These are phyloP conservation scores for Scleroderma citrinum DNA, from an alignment of 768 basidiomycete genomes.

Conservation along the genomic window DNA sequence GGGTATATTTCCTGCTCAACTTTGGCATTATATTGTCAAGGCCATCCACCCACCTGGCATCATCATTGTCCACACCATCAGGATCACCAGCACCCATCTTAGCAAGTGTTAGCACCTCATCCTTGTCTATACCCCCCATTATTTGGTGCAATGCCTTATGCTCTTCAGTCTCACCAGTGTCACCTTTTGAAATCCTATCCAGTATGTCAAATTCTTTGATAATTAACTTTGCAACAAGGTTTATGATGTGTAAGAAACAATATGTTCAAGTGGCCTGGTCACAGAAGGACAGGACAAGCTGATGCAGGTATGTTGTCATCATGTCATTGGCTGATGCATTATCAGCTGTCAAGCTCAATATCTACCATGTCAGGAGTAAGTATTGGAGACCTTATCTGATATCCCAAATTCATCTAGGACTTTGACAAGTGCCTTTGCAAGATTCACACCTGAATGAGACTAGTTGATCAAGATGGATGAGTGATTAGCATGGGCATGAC, in stretches of 20 bases:
- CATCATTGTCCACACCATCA: neutral
- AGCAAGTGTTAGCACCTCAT: too few species aligned
- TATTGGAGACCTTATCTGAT: constrained; percentile 20
- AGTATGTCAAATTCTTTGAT: constrained; percentile 30
- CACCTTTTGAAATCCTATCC: constrained; percentile 9
- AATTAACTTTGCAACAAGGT: constrained; percentile 30
- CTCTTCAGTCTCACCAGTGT: too few species aligned
- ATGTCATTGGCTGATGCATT: constrained; percentile 27
- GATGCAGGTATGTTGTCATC: constrained; percentile 26
- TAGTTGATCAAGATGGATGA: neutral
- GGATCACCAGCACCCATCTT: too few species aligned
- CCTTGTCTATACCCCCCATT: too few species aligned
- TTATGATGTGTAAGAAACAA: constrained; percentile 27
- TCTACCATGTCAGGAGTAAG: constrained; percentile 6
- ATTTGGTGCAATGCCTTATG: too few species aligned
- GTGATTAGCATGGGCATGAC: too few species aligned
- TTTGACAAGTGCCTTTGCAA: constrained; percentile 29
- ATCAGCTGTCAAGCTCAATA: constrained; percentile 22
- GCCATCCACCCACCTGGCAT: constrained; percentile 4
- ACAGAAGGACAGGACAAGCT: constrained; percentile 17
- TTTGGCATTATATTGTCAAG: neutral
- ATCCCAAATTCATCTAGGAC: constrained; percentile 33
- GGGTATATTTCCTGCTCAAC: neutral
- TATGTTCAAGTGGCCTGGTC: constrained; percentile 17
- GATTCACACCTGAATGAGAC: constrained; percentile 30